Evolutionary conservation across 768 basidiomycete species (phyloP), one percentile per base, ranked within the genome.

Genomic region (Mycena sanguinolenta): DNA sequence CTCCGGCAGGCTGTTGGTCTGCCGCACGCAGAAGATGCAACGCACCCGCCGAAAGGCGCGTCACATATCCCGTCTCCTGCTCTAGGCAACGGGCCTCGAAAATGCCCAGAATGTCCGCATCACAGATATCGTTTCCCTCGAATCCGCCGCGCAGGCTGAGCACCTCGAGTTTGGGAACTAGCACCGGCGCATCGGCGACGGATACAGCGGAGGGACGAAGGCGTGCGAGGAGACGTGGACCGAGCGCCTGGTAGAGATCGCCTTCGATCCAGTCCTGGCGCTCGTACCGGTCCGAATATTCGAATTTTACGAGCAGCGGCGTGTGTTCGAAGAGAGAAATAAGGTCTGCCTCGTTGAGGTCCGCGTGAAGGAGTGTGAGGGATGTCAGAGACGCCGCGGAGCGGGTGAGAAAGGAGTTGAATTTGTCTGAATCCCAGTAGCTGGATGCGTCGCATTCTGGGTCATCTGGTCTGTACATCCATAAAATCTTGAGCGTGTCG

Each of bases 91-190:
- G 57, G 34, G 65, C 65, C 36, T 66, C 65, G 27, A 58, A 66
- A 17, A 66, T 58, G 21, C 46, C 57, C 46, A 66, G 25, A 44
- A 66, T 66, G 36, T 66, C 58, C 10, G 49, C 46, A 21, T 66
- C 65, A 49, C 65, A 30, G 0, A 66, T 59, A 25, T 66, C 65
- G 65, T 58, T 66, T 13, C 65, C 65, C 32, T 66, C 65, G 50
- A 66, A 59, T 10, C 65, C 65, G 49, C 65, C 65, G 49, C 65
- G 58, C n/a, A 66, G 58, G 46, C 2, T 23, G 27, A 66, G 49
- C 32, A 52, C 27, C n/a, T 58, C 58, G 21, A 66, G 58, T 44
- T 66, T 58, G 32, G 65, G 65, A 10, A 59, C 49, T 14, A 66
- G 65, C 7, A 27, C n/a, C 2, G 28, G 6, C 30, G 13, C 27